A percentile compares a stretch with the other conserved stretches of the same genome.
These are phyloP conservation scores for Rubia tinctorum DNA, from an alignment of 305 asterid species.

Conservation along the genomic window DNA sequence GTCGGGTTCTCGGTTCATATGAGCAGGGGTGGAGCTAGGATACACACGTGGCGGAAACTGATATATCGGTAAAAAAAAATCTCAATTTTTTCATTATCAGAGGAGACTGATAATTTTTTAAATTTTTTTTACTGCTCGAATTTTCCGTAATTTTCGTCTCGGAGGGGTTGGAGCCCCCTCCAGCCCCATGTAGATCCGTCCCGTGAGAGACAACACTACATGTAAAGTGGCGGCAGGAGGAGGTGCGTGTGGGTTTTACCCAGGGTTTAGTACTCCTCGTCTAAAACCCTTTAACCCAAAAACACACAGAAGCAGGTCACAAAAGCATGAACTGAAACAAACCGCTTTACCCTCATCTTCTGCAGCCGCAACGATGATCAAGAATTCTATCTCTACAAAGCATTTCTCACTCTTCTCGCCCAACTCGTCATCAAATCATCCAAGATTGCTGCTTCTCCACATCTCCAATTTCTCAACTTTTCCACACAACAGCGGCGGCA, in stretches of 20 bases:
- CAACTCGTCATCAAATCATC: slow-evolving; percentile 6
- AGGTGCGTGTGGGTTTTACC: not conserved
- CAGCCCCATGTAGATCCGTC: too few relatives aligned
- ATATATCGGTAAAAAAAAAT: too few relatives aligned
- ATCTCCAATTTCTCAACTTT: slow-evolving; percentile 31
- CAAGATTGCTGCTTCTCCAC: slow-evolving; percentile 12
- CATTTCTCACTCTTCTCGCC: slow-evolving; percentile 24
- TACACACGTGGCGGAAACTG: too few relatives aligned
- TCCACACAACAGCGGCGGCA: slow-evolving; percentile 12
- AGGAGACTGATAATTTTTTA: too few relatives aligned
- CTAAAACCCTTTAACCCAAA: slow-evolving; percentile 20
- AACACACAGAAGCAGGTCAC: not conserved
- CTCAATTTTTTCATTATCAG: too few relatives aligned
- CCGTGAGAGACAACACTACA: not conserved
- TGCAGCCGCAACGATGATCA: slow-evolving; percentile 32
- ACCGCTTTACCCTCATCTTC: not conserved
- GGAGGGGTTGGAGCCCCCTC: too few relatives aligned
- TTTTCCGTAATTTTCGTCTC: too few relatives aligned
- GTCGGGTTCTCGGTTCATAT: too few relatives aligned
- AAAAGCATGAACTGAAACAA: slow-evolving; percentile 1
- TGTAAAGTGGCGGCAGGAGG: not conserved
- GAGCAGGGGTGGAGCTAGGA: too few relatives aligned
- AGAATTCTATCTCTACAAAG: slow-evolving; percentile 23
- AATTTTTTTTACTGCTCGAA: too few relatives aligned
- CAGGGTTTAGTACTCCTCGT: slow-evolving; percentile 7